Base-by-base conservation (phyloP, 257 asterid species). In the Striga asiatica region DNA sequence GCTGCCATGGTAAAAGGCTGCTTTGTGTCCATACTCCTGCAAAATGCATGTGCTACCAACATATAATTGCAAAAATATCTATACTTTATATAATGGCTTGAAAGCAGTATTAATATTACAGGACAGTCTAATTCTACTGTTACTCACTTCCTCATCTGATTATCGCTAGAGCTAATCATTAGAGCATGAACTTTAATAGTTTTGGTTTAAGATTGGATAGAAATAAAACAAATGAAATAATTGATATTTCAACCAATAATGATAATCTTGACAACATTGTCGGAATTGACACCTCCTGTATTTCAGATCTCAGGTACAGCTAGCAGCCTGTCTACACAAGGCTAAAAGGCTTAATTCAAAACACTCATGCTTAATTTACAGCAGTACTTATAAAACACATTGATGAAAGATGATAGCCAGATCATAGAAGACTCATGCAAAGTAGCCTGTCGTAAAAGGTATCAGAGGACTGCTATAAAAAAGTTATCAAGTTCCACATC, bases 1-100 rank as follows among this genome's bases (percentile, higher is more conserved):
- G 82, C 79, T 84, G 62, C 98, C 97, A 65, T 92, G 97, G 75
- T 92, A 92, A 77, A 76, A 92, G 56, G 94, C 93, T 41, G 94
- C 81, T 66, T 79, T 81, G 70, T 84, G 99, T 31, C 93, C 93
- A 42, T 58, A 80, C 60, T 81, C 86, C 99, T 92, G 81, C 71
- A 66, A 66, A 66, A 63, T 23, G 50, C 66, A 56, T 25, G 18
- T 49, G 50, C 3, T 12, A 18, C 50, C 64, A 46, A 34, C 42
- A 23, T 71, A 55, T 64, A 70, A 60, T 58, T 18, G 32, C 63
- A 43, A 67, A 27, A 66, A 68, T 41, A 56, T 21, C 28, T 50
- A 52, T 41, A 56, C 35, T 25, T 32, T 41, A 37, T 14, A 37
- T 16, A 24, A 34, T 8, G 48, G 47, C 39, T 39, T 35, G 29